Conservation (phyloP, 2,329 filamentous ascomycete species). For the Calonectria ilicicola region DNA sequence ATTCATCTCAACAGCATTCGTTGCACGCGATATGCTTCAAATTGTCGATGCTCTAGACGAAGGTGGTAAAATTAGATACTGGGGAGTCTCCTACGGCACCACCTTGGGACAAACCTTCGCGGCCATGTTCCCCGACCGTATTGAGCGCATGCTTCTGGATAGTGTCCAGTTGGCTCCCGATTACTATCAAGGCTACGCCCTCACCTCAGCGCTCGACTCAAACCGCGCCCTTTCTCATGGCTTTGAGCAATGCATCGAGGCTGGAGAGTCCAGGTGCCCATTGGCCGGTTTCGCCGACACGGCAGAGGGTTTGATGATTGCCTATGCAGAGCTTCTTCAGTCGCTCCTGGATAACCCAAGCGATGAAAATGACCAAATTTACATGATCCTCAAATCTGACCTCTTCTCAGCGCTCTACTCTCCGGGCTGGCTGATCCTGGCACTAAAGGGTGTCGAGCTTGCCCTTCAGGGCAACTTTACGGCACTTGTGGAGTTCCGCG, state of each 20-base stretch:
- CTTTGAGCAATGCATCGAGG: background rate
- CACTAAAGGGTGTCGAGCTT: background rate
- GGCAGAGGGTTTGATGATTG: background rate
- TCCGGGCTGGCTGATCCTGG: background rate
- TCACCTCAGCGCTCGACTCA: background rate
- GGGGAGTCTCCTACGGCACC: constrained; percentile 1
- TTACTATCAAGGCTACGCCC: background rate
- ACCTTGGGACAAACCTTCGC: background rate
- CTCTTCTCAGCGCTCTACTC: background rate
- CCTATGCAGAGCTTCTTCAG: background rate
- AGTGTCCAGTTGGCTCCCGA: background rate
- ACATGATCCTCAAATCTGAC: background rate
- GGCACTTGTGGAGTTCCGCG: background rate
- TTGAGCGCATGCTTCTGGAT: background rate
- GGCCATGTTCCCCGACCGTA: constrained; percentile 2
- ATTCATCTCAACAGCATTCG: background rate
- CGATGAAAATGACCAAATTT: background rate
- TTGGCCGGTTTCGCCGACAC: background rate
- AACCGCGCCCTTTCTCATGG: background rate
- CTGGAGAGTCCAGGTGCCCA: background rate
- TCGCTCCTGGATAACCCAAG: background rate
- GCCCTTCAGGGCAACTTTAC: background rate
- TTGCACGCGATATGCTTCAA: background rate
- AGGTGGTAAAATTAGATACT: background rate
- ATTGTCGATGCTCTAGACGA: background rate